Percentiles rank a stretch among this genome's conserved stretches.
These are phyloP conservation scores for Neurospora discreta DNA, from an alignment of 495 filamentous ascomycete genomes.

Conservation along the genomic window DNA sequence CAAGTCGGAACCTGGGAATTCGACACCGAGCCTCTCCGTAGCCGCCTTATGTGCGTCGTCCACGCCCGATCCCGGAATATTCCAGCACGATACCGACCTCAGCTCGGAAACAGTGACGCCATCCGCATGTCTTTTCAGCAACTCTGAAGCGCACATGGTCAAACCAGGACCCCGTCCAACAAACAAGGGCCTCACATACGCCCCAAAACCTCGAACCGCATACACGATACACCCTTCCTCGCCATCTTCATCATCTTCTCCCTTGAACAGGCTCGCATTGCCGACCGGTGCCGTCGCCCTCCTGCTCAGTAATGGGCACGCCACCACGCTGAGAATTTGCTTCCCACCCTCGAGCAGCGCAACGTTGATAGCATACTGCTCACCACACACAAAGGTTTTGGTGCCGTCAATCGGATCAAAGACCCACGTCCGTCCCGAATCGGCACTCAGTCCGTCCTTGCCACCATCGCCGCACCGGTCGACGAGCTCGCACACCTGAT, in stretches of 20 bases:
- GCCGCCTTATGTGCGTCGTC: conserved; percentile 35
- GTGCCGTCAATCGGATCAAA: conserved; percentile 68
- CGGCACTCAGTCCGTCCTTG: conserved; percentile 5
- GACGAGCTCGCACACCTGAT: conserved; percentile 51
- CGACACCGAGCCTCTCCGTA: conserved; percentile 33
- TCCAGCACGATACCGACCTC: conserved; percentile 28
- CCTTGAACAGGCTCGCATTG: conserved; percentile 37
- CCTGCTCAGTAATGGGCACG: conserved; percentile 45
- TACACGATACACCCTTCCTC: conserved; percentile 41
- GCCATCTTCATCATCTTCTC: conserved; percentile 20
- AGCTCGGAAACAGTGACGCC: conserved; percentile 23
- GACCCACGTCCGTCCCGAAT: conserved; percentile 43
- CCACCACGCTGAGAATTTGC: conserved; percentile 36
- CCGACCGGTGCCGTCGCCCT: conserved; percentile 20
- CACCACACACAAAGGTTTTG: conserved; percentile 48
- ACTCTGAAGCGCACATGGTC: background rate
- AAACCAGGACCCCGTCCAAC: conserved; percentile 3
- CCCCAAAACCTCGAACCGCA: conserved; percentile 45
- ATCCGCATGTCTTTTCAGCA: conserved; percentile 17
- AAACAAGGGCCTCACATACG: conserved; percentile 37
- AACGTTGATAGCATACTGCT: conserved; percentile 49
- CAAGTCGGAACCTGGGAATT: conserved; percentile 43
- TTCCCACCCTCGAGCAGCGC: conserved; percentile 27
- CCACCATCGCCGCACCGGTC: conserved; percentile 45
- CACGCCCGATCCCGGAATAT: conserved; percentile 28